phyloP scores from a whole-genome alignment of 2,329 filamentous ascomycete species.

The Cadophora malorum region DNA sequence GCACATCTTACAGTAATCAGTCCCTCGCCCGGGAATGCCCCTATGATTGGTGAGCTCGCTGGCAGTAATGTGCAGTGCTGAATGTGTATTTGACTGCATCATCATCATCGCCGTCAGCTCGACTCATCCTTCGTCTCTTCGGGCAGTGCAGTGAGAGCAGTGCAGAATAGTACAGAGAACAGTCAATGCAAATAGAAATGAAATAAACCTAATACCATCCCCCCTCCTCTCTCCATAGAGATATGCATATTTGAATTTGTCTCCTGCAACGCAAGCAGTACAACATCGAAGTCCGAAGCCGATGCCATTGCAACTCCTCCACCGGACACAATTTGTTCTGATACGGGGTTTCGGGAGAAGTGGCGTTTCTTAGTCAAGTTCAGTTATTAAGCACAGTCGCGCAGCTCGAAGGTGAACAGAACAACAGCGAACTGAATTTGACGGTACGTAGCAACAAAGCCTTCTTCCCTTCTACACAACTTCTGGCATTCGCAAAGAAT shows the following conservation, averaged over 20 bases:
- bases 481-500: neutral
- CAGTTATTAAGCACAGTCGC: slow-evolving; percentile 15
- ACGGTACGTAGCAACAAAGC: neutral
- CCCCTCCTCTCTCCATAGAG: neutral
- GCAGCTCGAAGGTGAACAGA: neutral
- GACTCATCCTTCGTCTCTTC: slow-evolving; percentile 17
- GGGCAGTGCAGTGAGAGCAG: slow-evolving; percentile 7
- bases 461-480: neutral
- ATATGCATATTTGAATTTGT: neutral
- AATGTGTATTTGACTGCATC: slow-evolving; percentile 10
- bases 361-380: slow-evolving; percentile 11
- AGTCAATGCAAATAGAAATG: neutral
- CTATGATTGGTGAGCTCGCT: slow-evolving; percentile 13
- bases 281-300: slow-evolving; percentile 15
- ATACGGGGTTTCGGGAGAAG: slow-evolving; percentile 15
- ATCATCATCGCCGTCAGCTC: slow-evolving; percentile 7
- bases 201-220: neutral
- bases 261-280: neutral
- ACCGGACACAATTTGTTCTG: slow-evolving; percentile 10
- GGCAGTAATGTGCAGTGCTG: slow-evolving; percentile 9
- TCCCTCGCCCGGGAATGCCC: slow-evolving; percentile 1
- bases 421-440: neutral
- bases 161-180: neutral
- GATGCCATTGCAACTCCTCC: neutral
- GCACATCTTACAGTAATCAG: slow-evolving; percentile 19